These are phyloP conservation scores for Diaporthe nobilis DNA, from an alignment of 2,329 filamentous ascomycete species.

Conservation along the genomic window DNA sequence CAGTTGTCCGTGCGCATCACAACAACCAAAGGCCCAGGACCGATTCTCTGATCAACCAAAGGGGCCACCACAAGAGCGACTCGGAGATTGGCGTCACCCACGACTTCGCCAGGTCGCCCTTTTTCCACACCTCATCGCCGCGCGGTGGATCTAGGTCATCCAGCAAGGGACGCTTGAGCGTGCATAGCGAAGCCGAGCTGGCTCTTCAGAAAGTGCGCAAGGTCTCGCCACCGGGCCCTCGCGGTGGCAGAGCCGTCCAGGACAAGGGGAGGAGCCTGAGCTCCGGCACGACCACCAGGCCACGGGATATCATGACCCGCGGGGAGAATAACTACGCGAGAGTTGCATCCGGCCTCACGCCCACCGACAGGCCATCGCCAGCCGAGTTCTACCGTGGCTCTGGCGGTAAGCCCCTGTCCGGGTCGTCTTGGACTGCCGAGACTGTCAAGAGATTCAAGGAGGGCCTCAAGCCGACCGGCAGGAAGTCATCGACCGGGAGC, in stretches of 20 bases:
- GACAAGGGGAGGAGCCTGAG: conserved; percentile 45
- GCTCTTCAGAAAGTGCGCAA: conserved; percentile 59
- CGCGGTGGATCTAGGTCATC: conserved; percentile 46
- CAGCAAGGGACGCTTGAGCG: conserved; percentile 50
- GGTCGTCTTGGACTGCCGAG: conserved; percentile 52
- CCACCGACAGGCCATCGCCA: conserved; percentile 34
- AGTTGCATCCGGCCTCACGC: conserved; percentile 30
- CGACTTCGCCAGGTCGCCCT: conserved; percentile 55
- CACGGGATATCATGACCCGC: conserved; percentile 41
- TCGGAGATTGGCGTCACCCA: conserved; percentile 55
- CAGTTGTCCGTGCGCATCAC: conserved; percentile 54
- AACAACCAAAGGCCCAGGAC: conserved; percentile 56
- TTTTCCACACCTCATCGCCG: conserved; percentile 46
- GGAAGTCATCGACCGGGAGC: conserved; percentile 35
- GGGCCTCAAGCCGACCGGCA: conserved; percentile 41
- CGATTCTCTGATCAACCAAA: conserved; percentile 6
- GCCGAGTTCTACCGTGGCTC: conserved; percentile 49
- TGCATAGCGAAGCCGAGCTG: conserved; percentile 58
- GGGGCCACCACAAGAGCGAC: conserved; percentile 11
- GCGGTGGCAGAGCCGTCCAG: conserved; percentile 48
- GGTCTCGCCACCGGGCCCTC: conserved; percentile 51
- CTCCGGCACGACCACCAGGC: conserved; percentile 47
- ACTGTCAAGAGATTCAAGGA: conserved; percentile 50
- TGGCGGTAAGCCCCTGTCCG: conserved; percentile 47
- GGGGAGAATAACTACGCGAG: conserved; percentile 30